Conservation (phyloP, 331 rosid genomes). For the Rosa hybrid region DNA sequence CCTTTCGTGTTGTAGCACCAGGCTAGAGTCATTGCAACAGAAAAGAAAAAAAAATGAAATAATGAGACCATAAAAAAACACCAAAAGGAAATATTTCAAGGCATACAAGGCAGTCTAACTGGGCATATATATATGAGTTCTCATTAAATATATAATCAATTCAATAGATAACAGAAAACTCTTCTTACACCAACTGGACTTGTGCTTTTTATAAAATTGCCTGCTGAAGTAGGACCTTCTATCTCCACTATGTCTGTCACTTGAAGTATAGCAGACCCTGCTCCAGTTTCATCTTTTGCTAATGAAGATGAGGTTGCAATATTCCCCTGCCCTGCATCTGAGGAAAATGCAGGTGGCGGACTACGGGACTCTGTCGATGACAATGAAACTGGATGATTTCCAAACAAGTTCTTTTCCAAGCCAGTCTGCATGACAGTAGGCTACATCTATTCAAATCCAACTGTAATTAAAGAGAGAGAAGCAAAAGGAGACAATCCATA, state of each 20-base stretch:
- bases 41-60: slow-evolving; percentile 18
- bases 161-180: slow-evolving; percentile 24
- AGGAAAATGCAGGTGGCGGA: slow-evolving; percentile 92
- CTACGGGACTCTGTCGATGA: slow-evolving; percentile 57
- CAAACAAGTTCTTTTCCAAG: slow-evolving; percentile 88
- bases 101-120: not conserved
- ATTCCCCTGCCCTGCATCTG: slow-evolving; percentile 53
- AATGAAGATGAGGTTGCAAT: slow-evolving; percentile 39
- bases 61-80: slow-evolving; percentile 20
- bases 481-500: not conserved
- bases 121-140: slow-evolving; percentile 6
- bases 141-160: slow-evolving; percentile 13
- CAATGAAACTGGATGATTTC: slow-evolving; percentile 82
- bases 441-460: slow-evolving; percentile 18
- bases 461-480: slow-evolving; percentile 13
- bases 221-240: slow-evolving; percentile 63
- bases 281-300: slow-evolving; percentile 43
- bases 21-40: slow-evolving; percentile 60
- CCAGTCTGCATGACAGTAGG: slow-evolving; percentile 72
- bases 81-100: slow-evolving; percentile 13
- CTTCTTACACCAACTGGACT: slow-evolving; percentile 80
- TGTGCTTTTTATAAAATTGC: slow-evolving; percentile 57
- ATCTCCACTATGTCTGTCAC: slow-evolving; percentile 77
- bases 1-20: slow-evolving; percentile 94
- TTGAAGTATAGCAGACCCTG: slow-evolving; percentile 55